A percentile compares a stretch with the other conserved stretches of the same genome.
Conservation (phyloP, 441 rosid genomes). For the Francoa sonchifolia region DNA sequence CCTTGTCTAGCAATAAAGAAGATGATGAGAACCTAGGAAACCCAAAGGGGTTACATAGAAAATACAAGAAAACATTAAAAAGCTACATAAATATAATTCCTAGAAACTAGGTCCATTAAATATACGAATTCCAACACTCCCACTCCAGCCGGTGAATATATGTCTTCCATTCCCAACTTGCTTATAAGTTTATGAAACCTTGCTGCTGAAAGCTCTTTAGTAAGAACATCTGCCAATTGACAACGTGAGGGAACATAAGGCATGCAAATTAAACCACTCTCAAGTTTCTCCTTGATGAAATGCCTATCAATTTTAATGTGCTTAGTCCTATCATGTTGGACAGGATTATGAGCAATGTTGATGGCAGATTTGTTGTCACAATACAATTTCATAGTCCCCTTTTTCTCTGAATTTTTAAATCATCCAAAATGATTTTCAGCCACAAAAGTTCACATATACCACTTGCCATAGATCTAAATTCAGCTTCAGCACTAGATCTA, state of each 20-base stretch:
- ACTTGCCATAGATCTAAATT: neutral
- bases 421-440: neutral
- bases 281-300: constrained; percentile 8
- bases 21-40: too few species aligned
- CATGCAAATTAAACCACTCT: neutral
- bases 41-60: too few species aligned
- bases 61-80: too few species aligned
- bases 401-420: neutral
- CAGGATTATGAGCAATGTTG: neutral
- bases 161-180: constrained; percentile 5
- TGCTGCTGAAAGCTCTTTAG: neutral
- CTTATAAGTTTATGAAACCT: neutral
- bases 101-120: neutral
- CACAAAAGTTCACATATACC: neutral
- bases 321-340: constrained; percentile 6
- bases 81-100: too few species aligned
- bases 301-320: constrained; percentile 4
- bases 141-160: constrained; percentile 2
- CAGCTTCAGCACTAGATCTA: neutral
- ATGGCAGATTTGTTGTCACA: neutral
- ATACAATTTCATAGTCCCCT: neutral
- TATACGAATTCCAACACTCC: neutral
- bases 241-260: neutral
- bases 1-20: too few species aligned
- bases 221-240: neutral